Evolutionary conservation across 169 alveolate genomes (phyloP).

Genomic region (Plasmodium vivax): DNA sequence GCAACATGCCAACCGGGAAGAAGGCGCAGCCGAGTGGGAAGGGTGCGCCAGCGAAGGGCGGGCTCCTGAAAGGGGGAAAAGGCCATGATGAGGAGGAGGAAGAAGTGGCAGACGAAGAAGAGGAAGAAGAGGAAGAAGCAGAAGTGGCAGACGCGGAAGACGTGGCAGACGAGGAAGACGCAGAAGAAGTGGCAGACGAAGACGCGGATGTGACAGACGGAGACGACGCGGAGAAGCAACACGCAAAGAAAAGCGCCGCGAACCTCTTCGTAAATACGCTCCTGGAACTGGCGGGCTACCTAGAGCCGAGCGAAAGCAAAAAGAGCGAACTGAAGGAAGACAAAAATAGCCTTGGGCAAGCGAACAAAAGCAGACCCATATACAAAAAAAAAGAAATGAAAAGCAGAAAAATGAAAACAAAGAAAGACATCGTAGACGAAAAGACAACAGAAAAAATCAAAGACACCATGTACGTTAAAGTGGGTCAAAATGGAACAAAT

Average conservation of each 20-base stretch:
- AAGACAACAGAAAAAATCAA: neutral
- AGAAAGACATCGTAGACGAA: slow-evolving; percentile 13
- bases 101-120: neutral
- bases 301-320: neutral
- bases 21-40: neutral
- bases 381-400: slow-evolving; percentile 46
- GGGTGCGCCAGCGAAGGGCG: neutral
- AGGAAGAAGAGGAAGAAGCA: neutral
- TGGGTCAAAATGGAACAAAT: slow-evolving; percentile 66
- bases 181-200: neutral
- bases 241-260: neutral
- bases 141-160: neutral
- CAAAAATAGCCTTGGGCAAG: neutral
- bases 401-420: slow-evolving; percentile 34
- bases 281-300: neutral
- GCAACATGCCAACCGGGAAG: neutral
- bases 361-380: slow-evolving; percentile 14
- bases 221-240: neutral
- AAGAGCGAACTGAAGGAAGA: neutral
- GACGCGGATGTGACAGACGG: neutral
- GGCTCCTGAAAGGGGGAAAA: neutral
- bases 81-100: neutral
- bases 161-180: neutral
- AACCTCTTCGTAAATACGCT: neutral
- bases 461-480: slow-evolving; percentile 33